Evolutionary conservation across 768 basidiomycete genomes (phyloP), one percentile per base, ranked within the genome.

Genomic region (Macrolepiota fuliginosa): DNA sequence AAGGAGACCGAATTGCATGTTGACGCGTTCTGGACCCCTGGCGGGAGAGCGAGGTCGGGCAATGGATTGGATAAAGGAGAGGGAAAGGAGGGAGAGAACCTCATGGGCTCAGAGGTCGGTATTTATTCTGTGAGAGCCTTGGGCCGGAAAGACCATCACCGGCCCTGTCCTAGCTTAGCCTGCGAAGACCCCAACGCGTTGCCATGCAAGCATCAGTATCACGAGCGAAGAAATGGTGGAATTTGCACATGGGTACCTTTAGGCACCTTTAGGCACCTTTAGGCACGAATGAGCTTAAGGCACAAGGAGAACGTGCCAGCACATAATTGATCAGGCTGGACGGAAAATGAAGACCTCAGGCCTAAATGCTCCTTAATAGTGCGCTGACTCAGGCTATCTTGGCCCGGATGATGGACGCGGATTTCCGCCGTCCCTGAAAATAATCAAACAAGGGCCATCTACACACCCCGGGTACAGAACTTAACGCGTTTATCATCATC

Each of bases 1-100:
- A 36, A 66, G 37, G 27, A 32, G 62, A 22, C 57, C 24, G 25
- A 68, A 45, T 65, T 66, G 64, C 36, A 51, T 49, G 51, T 29
- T 46, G 53, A 39, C 4, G 15, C 6, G 29, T 46, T 54, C n/a
- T 17, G 25, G 40, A 24, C 37, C 54, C 27, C 54, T 47, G 47
- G 55, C 47, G 35, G 45, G 11, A n/a, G 22, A 24, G 53, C 25
- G 35, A 32, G 62, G 15, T 35, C 27, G 13, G 19, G 39, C 32
- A 25, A 35, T 19, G 47, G 47, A 24, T 54, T 35, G 53, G n/a
- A 22, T 37, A 12, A 35, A 47, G 32, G 27, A 32, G 32, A 49
- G 27, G 22, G 40, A 10, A n/a, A 12, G 4, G 17, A 56, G 13
- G 15, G 39, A 24, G 27, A 22, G 10, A 11, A 5, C 4, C 12